These are phyloP conservation scores for Arabis alpina DNA, from an alignment of 345 rosid species.

Conservation along the genomic window DNA sequence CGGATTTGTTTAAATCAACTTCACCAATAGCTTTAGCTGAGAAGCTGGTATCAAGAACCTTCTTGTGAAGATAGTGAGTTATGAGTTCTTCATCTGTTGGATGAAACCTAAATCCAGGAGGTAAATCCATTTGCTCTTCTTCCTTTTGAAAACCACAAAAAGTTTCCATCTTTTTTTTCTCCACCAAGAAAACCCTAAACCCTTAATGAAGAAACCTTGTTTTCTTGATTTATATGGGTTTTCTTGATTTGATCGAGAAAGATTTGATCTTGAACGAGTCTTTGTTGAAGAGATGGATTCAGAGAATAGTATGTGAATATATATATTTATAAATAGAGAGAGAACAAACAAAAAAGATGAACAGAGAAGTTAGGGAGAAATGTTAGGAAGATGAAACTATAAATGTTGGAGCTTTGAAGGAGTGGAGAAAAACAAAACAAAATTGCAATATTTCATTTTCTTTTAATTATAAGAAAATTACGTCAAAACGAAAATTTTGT, in stretches of 20 bases:
- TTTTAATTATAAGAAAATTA: constrained; percentile 36
- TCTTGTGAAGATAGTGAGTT: constrained; percentile 72
- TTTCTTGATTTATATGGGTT: constrained; percentile 1
- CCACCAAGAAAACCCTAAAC: constrained; percentile 35
- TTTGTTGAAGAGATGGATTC: constrained; percentile 13
- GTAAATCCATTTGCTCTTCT: constrained; percentile 79
- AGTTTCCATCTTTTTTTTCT: constrained; percentile 30
- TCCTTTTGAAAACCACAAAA: constrained; percentile 44
- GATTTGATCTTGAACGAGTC: constrained; percentile 21
- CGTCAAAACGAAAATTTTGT: constrained; percentile 29
- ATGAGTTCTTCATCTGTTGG: constrained; percentile 99
- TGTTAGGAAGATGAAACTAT: constrained; percentile 41
- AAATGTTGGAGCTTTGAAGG: constrained; percentile 37
- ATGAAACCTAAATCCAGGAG: constrained; percentile 92
- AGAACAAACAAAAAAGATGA: constrained; percentile 22
- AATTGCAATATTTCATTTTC: constrained; percentile 33
- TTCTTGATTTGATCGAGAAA: constrained; percentile 34
- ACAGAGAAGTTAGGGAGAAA: constrained; percentile 39
- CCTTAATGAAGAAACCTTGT: constrained; percentile 16
- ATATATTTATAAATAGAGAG: constrained; percentile 16
- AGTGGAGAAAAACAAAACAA: constrained; percentile 6
- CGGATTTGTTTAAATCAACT: constrained; percentile 93
- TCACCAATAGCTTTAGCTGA: constrained; percentile 83
- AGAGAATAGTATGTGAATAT: constrained; percentile 5
- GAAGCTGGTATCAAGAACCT: constrained; percentile 67